phyloP scores from a whole-genome alignment of 164 flowering plant genomes.

The Sedum album region DNA sequence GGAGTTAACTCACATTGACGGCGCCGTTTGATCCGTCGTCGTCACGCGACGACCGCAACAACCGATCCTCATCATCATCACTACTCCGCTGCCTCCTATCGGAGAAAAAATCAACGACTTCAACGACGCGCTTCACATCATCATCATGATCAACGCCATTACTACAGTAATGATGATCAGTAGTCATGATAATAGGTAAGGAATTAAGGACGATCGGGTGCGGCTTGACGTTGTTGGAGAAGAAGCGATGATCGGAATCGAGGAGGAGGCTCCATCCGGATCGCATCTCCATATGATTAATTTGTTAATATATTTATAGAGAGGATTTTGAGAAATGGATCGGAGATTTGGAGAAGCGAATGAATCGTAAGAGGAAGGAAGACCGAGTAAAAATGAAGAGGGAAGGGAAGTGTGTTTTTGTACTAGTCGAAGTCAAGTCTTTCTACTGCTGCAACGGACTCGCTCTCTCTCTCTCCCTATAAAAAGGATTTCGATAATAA shows the following conservation, averaged over 20 bases:
- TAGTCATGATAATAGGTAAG: neutral
- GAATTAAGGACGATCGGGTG: neutral
- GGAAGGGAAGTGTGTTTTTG: neutral
- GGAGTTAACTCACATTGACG: neutral
- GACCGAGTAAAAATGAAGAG: conserved; percentile 2
- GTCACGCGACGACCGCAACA: neutral
- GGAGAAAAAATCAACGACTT: neutral
- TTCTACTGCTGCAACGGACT: conserved; percentile 3
- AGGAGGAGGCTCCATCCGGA: neutral
- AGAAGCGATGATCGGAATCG: neutral
- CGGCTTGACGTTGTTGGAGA: neutral
- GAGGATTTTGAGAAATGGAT: neutral
- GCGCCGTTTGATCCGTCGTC: neutral
- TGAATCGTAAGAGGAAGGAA: neutral
- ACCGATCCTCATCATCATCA: neutral
- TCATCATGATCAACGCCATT: neutral
- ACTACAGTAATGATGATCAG: neutral
- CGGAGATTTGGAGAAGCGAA: neutral
- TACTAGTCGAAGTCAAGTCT: neutral
- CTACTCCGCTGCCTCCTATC: neutral
- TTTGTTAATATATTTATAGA: neutral
- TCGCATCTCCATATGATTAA: neutral
- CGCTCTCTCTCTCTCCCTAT: neutral
- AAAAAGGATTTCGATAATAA: too few species aligned
- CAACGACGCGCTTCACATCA: neutral